These are phyloP conservation scores for Pythium chondricola DNA, from an alignment of 352 stramenopile species.

Conservation along the genomic window DNA sequence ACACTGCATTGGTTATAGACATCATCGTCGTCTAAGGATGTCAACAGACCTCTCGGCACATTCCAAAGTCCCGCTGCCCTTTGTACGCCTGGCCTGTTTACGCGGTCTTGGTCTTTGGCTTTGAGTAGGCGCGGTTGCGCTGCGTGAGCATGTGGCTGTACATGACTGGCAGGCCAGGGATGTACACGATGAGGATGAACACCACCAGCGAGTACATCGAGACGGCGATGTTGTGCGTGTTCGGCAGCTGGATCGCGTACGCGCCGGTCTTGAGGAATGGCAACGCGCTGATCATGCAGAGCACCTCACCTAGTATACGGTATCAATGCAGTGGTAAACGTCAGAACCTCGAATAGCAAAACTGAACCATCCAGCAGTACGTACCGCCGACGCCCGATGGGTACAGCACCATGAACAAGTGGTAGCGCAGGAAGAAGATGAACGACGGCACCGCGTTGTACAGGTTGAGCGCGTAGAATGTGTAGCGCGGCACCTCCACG, in stretches of 20 bases:
- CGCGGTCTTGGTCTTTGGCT: slow-evolving; percentile 55
- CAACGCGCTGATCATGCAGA: slow-evolving; percentile 72
- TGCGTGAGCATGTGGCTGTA: slow-evolving; percentile 83
- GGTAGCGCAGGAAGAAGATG: slow-evolving; percentile 97
- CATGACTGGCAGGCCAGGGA: slow-evolving; percentile 76
- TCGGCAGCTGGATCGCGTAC: slow-evolving; percentile 70
- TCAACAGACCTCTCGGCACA: too few relatives aligned
- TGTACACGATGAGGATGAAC: slow-evolving; percentile 64
- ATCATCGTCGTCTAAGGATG: too few relatives aligned
- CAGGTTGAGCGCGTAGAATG: slow-evolving; percentile 96
- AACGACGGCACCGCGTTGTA: slow-evolving; percentile 90
- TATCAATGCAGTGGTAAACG: neutral
- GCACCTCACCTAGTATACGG: slow-evolving; percentile 39
- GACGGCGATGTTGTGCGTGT: slow-evolving; percentile 69
- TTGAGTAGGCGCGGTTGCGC: slow-evolving; percentile 78
- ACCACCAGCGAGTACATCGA: slow-evolving; percentile 72
- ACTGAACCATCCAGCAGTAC: slow-evolving; percentile 7
- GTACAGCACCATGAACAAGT: slow-evolving; percentile 98
- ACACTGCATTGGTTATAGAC: too few relatives aligned
- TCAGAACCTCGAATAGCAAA: neutral
- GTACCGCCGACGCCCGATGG: slow-evolving; percentile 94
- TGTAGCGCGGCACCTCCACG: slow-evolving; percentile 94
- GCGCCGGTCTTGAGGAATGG: slow-evolving; percentile 44
- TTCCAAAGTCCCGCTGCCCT: too few relatives aligned
- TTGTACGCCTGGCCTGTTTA: too few relatives aligned